phyloP scores from a whole-genome alignment of 768 basidiomycete species.

The Hygrocybe coccinea region DNA sequence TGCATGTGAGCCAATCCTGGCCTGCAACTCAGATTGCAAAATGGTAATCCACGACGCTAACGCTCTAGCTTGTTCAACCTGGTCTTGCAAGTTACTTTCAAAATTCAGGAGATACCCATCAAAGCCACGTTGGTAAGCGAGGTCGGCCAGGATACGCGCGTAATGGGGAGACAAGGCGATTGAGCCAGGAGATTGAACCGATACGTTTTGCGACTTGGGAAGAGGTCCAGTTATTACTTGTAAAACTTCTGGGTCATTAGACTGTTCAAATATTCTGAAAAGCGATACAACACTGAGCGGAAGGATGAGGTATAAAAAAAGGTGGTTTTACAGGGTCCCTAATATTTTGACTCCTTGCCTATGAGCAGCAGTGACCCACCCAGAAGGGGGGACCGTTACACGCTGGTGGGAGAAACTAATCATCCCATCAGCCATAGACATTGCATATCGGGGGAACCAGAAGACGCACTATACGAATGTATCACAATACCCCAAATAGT shows the following conservation, averaged over 20 bases:
- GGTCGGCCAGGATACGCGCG: constrained; percentile 58
- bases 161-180: constrained; percentile 63
- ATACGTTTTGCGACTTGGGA: too few species aligned
- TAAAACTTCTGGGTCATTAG: too few species aligned
- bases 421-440: too few species aligned
- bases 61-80: constrained; percentile 52
- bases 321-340: constrained; percentile 61
- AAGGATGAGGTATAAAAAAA: neutral
- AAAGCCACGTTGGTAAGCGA: constrained; percentile 71
- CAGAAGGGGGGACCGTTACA: constrained; percentile 72
- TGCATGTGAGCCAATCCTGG: constrained; percentile 59
- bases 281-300: too few species aligned
- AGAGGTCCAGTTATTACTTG: too few species aligned
- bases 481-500: too few species aligned
- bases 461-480: too few species aligned
- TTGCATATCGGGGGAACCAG: too few species aligned
- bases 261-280: too few species aligned
- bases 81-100: constrained; percentile 50
- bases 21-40: constrained; percentile 52
- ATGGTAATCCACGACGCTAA: constrained; percentile 66
- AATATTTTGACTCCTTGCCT: constrained; percentile 73
- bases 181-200: constrained; percentile 17
- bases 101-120: constrained; percentile 83
- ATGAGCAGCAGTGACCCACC: constrained; percentile 77
- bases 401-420: constrained; percentile 77